phyloP scores from a whole-genome alignment of 2,329 filamentous ascomycete genomes.

The Elsinoe necatrix region DNA sequence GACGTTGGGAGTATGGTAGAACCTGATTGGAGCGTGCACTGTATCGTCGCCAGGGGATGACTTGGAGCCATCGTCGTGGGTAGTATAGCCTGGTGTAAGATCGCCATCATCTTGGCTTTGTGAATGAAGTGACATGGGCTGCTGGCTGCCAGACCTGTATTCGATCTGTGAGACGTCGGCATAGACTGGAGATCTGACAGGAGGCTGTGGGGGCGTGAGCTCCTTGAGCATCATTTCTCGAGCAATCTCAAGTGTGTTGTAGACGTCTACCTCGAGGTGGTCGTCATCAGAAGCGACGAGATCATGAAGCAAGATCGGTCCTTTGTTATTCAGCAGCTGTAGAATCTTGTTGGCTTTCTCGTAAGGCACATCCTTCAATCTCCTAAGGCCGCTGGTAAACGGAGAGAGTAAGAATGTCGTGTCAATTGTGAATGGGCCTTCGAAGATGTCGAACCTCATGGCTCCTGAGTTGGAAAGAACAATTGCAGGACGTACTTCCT shows the following conservation, averaged over 20 bases:
- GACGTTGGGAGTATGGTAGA: conserved; percentile 74
- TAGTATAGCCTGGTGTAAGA: conserved; percentile 77
- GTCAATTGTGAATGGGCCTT: conserved; percentile 82
- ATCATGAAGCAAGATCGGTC: conserved; percentile 38
- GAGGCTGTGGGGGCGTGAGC: conserved; percentile 16
- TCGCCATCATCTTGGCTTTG: background rate
- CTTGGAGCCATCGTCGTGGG: conserved; percentile 68
- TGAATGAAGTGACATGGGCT: conserved; percentile 4
- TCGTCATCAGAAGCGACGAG: conserved; percentile 20
- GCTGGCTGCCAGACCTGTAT: background rate
- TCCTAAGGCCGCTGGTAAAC: conserved; percentile 71
- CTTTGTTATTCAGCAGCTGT: conserved; percentile 49
- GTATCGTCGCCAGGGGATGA: conserved; percentile 76
- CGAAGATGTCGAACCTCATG: conserved; percentile 91
- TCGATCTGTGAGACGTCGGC: background rate
- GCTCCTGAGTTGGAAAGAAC: conserved; percentile 82
- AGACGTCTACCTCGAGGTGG: conserved; percentile 29
- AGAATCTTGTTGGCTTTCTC: conserved; percentile 61
- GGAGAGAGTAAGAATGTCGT: conserved; percentile 79
- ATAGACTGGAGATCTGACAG: conserved; percentile 3
- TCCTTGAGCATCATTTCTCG: conserved; percentile 10
- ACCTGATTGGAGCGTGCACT: conserved; percentile 63
- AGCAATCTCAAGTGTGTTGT: background rate
- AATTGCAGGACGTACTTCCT: conserved; percentile 53
- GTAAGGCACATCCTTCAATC: conserved; percentile 74